Conservation (phyloP, 352 stramenopile species). For the Phytopythium ostracodes region DNA sequence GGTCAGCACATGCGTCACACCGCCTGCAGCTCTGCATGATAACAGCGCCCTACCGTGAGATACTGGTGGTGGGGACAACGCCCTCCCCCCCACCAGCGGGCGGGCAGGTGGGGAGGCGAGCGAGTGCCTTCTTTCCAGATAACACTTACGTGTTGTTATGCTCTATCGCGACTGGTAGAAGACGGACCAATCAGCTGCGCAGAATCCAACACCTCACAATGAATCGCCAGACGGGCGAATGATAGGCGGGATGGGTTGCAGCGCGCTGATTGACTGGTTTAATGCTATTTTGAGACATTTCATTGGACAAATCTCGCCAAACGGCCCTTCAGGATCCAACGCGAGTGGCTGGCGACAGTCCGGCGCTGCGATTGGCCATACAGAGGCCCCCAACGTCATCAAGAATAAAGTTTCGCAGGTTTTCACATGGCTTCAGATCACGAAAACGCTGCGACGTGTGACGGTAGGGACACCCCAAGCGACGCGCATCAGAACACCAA, state of each 20-base stretch:
- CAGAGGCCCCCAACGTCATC: not conserved
- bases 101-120: not conserved
- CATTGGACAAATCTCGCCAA: no score
- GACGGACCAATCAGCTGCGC: not conserved
- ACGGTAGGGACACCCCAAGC: not conserved
- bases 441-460: not conserved
- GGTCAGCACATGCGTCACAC: no score
- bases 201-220: not conserved
- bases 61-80: conserved; percentile 3
- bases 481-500: not conserved
- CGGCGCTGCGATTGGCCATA: not conserved
- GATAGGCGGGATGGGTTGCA: not conserved
- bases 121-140: not conserved
- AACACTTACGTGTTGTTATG: not conserved
- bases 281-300: no score
- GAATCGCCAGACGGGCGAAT: not conserved
- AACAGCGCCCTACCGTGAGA: not conserved
- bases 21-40: no score
- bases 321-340: no score
- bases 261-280: not conserved
- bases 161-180: not conserved
- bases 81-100: no score
- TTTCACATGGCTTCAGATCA: not conserved
- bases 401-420: no score
- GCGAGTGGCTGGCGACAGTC: not conserved